phyloP scores from a whole-genome alignment of 352 stramenopile species.

The Pythium monospermum region DNA sequence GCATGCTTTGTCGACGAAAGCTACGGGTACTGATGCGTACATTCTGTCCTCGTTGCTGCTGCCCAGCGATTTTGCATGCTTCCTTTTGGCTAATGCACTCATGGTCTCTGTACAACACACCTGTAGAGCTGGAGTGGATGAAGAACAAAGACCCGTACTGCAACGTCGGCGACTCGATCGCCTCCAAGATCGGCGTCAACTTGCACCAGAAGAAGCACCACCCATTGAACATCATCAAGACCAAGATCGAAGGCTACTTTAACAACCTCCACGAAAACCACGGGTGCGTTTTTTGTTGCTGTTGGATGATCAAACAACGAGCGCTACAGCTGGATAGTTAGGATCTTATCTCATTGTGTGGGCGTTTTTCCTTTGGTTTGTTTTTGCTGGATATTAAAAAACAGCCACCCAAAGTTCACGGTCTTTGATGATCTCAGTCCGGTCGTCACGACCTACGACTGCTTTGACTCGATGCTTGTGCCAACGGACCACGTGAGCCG shows the following conservation, averaged over 20 bases:
- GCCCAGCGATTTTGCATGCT: neutral
- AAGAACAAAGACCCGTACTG: slow-evolving; percentile 77
- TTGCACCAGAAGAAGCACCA: slow-evolving; percentile 83
- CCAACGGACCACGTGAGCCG: slow-evolving; percentile 88
- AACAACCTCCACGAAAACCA: slow-evolving; percentile 58
- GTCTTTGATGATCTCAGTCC: slow-evolving; percentile 86
- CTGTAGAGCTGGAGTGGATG: slow-evolving; percentile 75
- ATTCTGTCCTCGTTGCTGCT: neutral
- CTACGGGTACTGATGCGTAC: slow-evolving; percentile 4
- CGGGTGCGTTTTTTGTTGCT: slow-evolving; percentile 25
- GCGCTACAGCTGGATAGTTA: neutral
- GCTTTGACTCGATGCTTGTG: slow-evolving; percentile 91
- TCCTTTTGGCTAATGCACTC: neutral
- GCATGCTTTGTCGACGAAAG: slow-evolving; percentile 9
- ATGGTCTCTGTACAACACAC: neutral
- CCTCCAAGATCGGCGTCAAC: slow-evolving; percentile 85
- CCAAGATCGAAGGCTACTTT: slow-evolving; percentile 90
- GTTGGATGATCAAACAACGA: neutral
- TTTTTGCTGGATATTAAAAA: no score
- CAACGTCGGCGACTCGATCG: slow-evolving; percentile 85
- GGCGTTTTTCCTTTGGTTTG: no score
- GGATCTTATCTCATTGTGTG: neutral
- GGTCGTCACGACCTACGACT: slow-evolving; percentile 84
- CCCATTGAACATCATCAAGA: slow-evolving; percentile 92
- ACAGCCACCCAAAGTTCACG: slow-evolving; percentile 73